These are phyloP conservation scores for Hygrophorus russula DNA, from an alignment of 768 basidiomycete genomes.

Conservation along the genomic window DNA sequence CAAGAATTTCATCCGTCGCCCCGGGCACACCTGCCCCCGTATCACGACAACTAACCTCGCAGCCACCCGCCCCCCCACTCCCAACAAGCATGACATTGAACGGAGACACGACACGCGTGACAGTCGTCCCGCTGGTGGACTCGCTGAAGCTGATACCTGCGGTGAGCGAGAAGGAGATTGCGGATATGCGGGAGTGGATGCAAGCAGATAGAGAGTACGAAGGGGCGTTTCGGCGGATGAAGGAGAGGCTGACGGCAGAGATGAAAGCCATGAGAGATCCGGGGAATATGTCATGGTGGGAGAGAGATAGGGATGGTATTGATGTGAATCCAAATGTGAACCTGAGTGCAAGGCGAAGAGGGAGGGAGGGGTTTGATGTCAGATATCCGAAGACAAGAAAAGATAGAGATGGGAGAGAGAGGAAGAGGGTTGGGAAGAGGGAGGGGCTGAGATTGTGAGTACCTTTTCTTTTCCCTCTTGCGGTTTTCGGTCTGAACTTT, in stretches of 20 bases:
- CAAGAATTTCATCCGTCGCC: neutral
- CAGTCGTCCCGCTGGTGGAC: conserved; percentile 46
- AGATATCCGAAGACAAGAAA: conserved; percentile 28
- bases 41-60: neutral
- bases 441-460: conserved; percentile 74
- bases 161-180: conserved; percentile 39
- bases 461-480: conserved; percentile 8
- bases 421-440: conserved; percentile 43
- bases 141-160: conserved; percentile 44
- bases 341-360: conserved; percentile 27
- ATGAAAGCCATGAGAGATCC: conserved; percentile 31
- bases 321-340: conserved; percentile 13
- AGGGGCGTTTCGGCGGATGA: conserved; percentile 33
- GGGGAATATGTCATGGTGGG: conserved; percentile 45
- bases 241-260: conserved; percentile 42
- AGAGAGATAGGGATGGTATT: conserved; percentile 33
- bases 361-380: conserved; percentile 42
- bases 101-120: conserved; percentile 47
- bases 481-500: conserved; percentile 5
- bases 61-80: conserved; percentile 16
- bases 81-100: conserved; percentile 36
- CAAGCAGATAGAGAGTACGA: conserved; percentile 50
- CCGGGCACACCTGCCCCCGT: neutral
- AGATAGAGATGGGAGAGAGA: conserved; percentile 22
- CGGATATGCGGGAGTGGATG: conserved; percentile 51